phyloP scores from a whole-genome alignment of 768 basidiomycete species.

The Phaeotremella fagi region DNA sequence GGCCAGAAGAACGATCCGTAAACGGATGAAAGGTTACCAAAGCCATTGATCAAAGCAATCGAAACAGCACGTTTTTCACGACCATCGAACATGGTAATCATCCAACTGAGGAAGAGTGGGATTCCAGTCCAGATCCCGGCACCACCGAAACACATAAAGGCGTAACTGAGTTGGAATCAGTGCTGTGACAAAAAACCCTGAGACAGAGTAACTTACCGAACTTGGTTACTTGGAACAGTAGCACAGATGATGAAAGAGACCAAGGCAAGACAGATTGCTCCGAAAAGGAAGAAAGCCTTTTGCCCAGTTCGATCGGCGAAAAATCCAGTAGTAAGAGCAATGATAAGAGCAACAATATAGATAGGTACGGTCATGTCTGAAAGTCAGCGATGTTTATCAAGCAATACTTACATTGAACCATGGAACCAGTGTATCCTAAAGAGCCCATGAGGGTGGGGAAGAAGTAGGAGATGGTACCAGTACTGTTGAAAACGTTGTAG shows the following conservation, averaged over 20 bases:
- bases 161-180: conserved; percentile 24
- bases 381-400: conserved; percentile 1
- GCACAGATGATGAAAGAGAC: conserved; percentile 40
- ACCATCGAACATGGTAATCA: conserved; percentile 45
- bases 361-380: conserved; percentile 46
- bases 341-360: conserved; percentile 41
- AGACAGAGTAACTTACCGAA: conserved; percentile 7
- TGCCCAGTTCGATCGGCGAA: conserved; percentile 39
- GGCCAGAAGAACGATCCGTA: conserved; percentile 50
- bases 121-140: conserved; percentile 47
- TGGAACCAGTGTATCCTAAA: conserved; percentile 39
- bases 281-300: conserved; percentile 39
- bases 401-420: conserved; percentile 34
- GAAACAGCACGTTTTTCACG: conserved; percentile 45
- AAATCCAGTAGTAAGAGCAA: conserved; percentile 31
- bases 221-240: conserved; percentile 28
- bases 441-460: conserved; percentile 43
- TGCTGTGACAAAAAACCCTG: not conserved
- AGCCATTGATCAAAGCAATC: conserved; percentile 45
- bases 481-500: conserved; percentile 36
- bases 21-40: conserved; percentile 40
- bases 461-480: conserved; percentile 46
- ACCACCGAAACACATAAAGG: conserved; percentile 45
- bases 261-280: conserved; percentile 16
- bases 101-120: conserved; percentile 44